These are phyloP conservation scores for Carex arenaria DNA, from an alignment of 202 grass and related monocot species.

Conservation along the genomic window DNA sequence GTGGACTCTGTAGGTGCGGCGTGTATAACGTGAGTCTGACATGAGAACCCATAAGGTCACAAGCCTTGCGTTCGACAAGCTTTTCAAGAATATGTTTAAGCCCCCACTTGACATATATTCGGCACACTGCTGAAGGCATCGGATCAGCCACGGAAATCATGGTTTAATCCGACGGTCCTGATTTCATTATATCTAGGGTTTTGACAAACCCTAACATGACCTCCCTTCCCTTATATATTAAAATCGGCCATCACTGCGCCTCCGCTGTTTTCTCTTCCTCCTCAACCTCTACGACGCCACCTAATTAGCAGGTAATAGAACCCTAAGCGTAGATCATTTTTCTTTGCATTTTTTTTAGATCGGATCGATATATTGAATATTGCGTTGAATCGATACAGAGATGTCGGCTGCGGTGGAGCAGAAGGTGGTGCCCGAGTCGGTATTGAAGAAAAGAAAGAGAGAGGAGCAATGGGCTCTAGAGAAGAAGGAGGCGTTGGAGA, in stretches of 20 bases:
- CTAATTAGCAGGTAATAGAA: not conserved
- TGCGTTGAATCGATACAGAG: conserved; percentile 12
- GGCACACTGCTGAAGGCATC: not conserved
- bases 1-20: not conserved
- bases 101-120: not conserved
- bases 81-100: no score
- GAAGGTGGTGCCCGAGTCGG: conserved; percentile 61
- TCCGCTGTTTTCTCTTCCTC: not conserved
- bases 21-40: no score
- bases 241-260: not conserved
- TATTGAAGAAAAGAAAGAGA: conserved; percentile 66
- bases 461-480: conserved; percentile 58
- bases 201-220: not conserved
- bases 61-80: no score
- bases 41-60: no score
- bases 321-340: not conserved
- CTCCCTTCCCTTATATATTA: not conserved
- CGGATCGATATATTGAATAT: not conserved
- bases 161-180: not conserved
- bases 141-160: not conserved
- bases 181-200: not conserved
- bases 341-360: not conserved
- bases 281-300: not conserved
- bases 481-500: conserved; percentile 48
- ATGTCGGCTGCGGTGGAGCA: conserved; percentile 55